phyloP scores from a whole-genome alignment of 2,329 filamentous ascomycete genomes.

The Aschersonia sp. region DNA sequence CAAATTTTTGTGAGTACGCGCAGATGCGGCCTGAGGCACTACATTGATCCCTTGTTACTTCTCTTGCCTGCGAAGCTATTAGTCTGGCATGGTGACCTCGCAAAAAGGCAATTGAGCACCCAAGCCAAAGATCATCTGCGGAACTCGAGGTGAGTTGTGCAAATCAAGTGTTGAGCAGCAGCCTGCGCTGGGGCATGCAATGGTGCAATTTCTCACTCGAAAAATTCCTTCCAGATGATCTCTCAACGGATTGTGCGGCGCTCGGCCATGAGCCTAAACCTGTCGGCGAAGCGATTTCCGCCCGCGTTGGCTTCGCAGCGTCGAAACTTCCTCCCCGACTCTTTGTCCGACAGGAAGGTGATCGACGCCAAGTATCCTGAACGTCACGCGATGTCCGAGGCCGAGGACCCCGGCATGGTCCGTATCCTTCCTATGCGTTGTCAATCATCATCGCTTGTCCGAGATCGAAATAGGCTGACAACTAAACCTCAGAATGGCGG shows the following conservation, averaged over 20 bases:
- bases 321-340: constrained; percentile 40
- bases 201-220: background rate
- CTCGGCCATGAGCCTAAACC: constrained; percentile 26
- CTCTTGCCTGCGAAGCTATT: no score
- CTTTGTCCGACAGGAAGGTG: constrained; percentile 28
- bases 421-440: constrained; percentile 13
- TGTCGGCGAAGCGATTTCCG: constrained; percentile 31
- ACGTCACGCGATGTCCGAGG: constrained; percentile 33
- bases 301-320: constrained; percentile 33
- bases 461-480: constrained; percentile 9
- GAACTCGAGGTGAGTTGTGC: no score
- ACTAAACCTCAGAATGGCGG: constrained; percentile 54
- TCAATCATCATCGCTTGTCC: background rate
- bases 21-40: no score
- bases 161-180: no score
- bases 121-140: no score
- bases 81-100: no score
- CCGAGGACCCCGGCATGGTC: constrained; percentile 54
- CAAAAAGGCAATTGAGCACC: no score
- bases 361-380: constrained; percentile 39
- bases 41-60: no score
- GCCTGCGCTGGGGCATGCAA: no score
- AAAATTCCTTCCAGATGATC: constrained; percentile 37
- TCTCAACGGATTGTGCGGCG: constrained; percentile 42
- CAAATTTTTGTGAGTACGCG: no score